Evolutionary conservation across 805 yeast genomes (phyloP).

Genomic region (Spathaspora girioi): DNA sequence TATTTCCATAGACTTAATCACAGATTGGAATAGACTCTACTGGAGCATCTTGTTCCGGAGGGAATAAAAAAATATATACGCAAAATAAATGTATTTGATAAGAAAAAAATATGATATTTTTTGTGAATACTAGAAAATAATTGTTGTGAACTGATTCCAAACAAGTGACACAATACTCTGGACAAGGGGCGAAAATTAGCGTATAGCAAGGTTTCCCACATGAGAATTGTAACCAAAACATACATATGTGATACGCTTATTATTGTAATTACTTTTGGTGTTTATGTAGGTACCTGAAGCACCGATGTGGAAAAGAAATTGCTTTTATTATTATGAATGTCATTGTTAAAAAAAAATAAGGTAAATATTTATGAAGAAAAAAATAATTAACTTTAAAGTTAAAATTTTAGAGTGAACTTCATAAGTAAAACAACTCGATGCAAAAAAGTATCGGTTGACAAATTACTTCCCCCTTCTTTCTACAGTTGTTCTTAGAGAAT

Average conservation of each 20-base stretch:
- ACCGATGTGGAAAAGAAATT: neutral
- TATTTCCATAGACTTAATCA: too few relatives aligned
- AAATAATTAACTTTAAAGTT: neutral
- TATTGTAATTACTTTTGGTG: neutral
- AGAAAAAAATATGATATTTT: neutral
- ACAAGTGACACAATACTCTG: neutral
- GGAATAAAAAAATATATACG: neutral
- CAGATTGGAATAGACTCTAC: neutral
- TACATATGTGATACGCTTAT: too few relatives aligned
- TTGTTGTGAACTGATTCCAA: neutral
- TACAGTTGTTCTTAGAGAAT: neutral
- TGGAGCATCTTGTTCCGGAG: neutral
- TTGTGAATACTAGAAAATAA: neutral
- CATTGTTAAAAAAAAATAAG: neutral
- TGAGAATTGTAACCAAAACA: neutral
- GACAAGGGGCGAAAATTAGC: neutral
- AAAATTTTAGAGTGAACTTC: neutral
- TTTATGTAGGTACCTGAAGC: neutral
- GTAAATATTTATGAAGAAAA: neutral
- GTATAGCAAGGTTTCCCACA: neutral
- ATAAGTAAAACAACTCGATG: neutral
- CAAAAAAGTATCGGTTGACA: neutral
- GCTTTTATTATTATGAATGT: neutral
- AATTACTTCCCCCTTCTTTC: neutral
- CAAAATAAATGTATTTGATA: neutral